Evolutionary conservation across 768 basidiomycete genomes (phyloP).

Genomic region (Trametes elegans): DNA sequence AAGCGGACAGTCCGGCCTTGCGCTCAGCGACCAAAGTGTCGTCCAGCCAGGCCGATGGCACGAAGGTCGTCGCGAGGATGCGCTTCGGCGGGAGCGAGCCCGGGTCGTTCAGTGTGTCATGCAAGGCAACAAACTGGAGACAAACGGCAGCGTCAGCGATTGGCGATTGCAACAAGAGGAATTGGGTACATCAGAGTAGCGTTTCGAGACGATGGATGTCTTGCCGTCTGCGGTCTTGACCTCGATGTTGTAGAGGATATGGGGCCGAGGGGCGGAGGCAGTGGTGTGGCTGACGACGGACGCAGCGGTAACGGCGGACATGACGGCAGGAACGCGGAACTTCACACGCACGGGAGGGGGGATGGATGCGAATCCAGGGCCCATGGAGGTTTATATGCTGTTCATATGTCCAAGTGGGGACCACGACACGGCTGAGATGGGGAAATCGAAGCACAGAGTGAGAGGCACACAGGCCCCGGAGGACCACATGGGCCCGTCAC

Average conservation of each 20-base stretch:
- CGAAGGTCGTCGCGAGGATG: conserved; percentile 44
- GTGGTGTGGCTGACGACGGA: conserved; percentile 46
- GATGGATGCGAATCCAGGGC: neutral
- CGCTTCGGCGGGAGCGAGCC: conserved; percentile 50
- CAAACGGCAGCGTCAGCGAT: neutral
- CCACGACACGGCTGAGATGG: conserved; percentile 8
- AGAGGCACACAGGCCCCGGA: conserved; percentile 1
- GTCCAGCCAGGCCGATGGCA: conserved; percentile 53
- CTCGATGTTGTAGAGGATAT: conserved; percentile 45
- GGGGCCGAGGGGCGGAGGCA: conserved; percentile 43
- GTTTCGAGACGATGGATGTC: conserved; percentile 32
- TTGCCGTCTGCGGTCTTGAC: conserved; percentile 36
- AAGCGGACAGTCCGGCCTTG: conserved; percentile 45
- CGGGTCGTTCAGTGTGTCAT: conserved; percentile 39
- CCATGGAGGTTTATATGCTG: neutral
- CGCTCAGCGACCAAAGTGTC: conserved; percentile 51
- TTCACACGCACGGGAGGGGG: neutral
- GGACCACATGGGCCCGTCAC: conserved; percentile 12
- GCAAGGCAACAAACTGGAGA: conserved; percentile 39
- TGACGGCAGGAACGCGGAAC: conserved; percentile 10
- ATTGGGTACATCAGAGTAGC: conserved; percentile 44
- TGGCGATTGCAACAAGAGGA: neutral
- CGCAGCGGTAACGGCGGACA: conserved; percentile 17
- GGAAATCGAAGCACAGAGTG: conserved; percentile 1
- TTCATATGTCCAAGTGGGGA: conserved; percentile 4